A percentile compares a stretch with the other conserved stretches of the same genome.
Evolutionary conservation across 2,329 filamentous ascomycete species (phyloP).

Genomic region (Trichoderma endophyticum): DNA sequence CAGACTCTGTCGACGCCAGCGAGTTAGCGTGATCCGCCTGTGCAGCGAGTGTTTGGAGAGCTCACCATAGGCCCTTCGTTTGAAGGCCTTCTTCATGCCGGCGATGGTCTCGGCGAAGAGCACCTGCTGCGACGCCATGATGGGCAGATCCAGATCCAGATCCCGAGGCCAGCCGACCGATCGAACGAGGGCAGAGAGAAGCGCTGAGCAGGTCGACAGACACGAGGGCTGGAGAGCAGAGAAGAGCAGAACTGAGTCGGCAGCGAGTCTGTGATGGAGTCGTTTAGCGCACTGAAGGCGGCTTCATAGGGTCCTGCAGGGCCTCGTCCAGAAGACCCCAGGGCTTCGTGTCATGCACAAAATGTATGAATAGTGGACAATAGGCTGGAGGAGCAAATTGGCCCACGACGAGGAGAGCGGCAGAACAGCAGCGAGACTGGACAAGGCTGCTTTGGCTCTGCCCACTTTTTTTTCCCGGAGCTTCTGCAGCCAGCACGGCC

Average conservation of each 20-base stretch:
- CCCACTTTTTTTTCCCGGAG: slow-evolving; percentile 12
- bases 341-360: not conserved
- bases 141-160: slow-evolving; percentile 16
- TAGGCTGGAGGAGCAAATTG: slow-evolving; percentile 11
- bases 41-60: not conserved
- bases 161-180: slow-evolving; percentile 5
- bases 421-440: slow-evolving; percentile 14
- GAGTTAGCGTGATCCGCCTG: slow-evolving; percentile 6
- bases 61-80: slow-evolving; percentile 60
- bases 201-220: not conserved
- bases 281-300: not conserved
- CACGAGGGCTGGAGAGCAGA: not conserved
- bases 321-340: not conserved
- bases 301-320: not conserved
- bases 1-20: slow-evolving; percentile 56
- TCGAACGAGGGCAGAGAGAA: slow-evolving; percentile 1
- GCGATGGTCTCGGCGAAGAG: slow-evolving; percentile 64
- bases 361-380: not conserved
- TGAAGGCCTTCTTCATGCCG: slow-evolving; percentile 66
- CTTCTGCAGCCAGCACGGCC: slow-evolving; percentile 2
- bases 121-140: slow-evolving; percentile 54
- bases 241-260: not conserved
- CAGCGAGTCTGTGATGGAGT: not conserved
- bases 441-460: slow-evolving; percentile 17
- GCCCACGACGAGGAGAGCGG: slow-evolving; percentile 14